These are phyloP conservation scores for Polyrhizophydium stewartii DNA, from an alignment of 371 early-diverging fungal genomes.

Conservation along the genomic window DNA sequence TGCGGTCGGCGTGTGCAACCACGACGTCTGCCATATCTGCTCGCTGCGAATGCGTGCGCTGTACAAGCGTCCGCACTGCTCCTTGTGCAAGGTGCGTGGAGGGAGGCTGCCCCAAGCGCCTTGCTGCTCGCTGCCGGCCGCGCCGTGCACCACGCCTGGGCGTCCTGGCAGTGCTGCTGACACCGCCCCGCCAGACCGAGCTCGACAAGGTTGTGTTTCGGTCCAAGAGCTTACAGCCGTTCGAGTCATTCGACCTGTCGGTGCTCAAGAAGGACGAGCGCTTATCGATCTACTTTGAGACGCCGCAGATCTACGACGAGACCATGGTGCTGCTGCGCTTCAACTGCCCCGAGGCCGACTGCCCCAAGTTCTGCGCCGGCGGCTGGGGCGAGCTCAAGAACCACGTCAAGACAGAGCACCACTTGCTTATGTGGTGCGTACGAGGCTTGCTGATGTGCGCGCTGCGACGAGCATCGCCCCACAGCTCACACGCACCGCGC, in stretches of 20 bases:
- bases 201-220: slow-evolving; percentile 71
- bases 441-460: not conserved
- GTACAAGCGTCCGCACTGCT: slow-evolving; percentile 77
- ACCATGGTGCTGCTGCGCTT: slow-evolving; percentile 66
- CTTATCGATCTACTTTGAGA: slow-evolving; percentile 70
- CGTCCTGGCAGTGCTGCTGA: not conserved
- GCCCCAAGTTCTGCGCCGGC: slow-evolving; percentile 59
- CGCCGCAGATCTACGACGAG: slow-evolving; percentile 65
- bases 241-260: slow-evolving; percentile 23
- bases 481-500: not conserved
- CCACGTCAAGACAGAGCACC: slow-evolving; percentile 76
- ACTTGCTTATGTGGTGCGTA: slow-evolving; percentile 67
- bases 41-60: slow-evolving; percentile 82
- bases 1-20: slow-evolving; percentile 89
- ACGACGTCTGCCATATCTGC: slow-evolving; percentile 87
- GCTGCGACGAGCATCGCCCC: not conserved
- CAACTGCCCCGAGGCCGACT: slow-evolving; percentile 80
- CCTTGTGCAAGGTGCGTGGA: slow-evolving; percentile 79
- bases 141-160: too few relatives aligned
- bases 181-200: slow-evolving; percentile 34
- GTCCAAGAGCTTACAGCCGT: slow-evolving; percentile 53
- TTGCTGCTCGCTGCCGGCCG: not conserved
- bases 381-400: slow-evolving; percentile 80
- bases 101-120: not conserved
- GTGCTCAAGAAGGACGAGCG: slow-evolving; percentile 47